Evolutionary conservation across 148 eudicot genomes (phyloP), one percentile per base, ranked within the genome.

Genomic region (Dysphania ambrosioides): DNA sequence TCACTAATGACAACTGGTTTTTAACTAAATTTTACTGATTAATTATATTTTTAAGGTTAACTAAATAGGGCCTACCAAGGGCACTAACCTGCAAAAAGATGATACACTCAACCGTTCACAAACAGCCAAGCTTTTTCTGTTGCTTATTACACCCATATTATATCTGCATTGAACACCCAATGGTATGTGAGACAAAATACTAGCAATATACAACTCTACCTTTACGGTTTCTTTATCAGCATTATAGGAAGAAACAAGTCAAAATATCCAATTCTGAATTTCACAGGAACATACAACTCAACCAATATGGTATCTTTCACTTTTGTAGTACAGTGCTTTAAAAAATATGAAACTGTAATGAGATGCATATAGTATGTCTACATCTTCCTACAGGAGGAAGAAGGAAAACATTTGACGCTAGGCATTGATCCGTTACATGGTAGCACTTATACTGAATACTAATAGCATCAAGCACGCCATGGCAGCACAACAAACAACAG

Each of bases 141-240:
- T 87, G 29, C 92, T 79, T 77, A 89, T 86, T n/a, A 90, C 93
- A 66, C 99, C 97, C 85, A 96, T 90, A 77, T 92, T 87, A 84
- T 88, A 96, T 85, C 99, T 96, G 88, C 78, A 86, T 64, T 35
- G 30, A 40, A 44, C 1, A 27, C 36, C 23, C 29, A n/a, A 53
- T 24, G 24, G 15, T 64, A 8, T 36, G 70, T 60, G 35, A 51
- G 26, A 68, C 55, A 73, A 13, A 51, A n/a, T 11, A 19, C 21
- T n/a, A 11, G 31, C n/a, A 6, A 6, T 24, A 60, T 42, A 51
- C 24, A 61, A n/a, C n/a, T n/a, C n/a, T n/a, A n/a, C n/a, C n/a
- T n/a, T n/a, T n/a, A n/a, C n/a, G n/a, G n/a, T n/a, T n/a, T 36
- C 19, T 19, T 34, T 8, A 62, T 32, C 13, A 62, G 19, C 5